phyloP scores from a whole-genome alignment of 1,284 basidiomycete species.

The Boletus sp. region DNA sequence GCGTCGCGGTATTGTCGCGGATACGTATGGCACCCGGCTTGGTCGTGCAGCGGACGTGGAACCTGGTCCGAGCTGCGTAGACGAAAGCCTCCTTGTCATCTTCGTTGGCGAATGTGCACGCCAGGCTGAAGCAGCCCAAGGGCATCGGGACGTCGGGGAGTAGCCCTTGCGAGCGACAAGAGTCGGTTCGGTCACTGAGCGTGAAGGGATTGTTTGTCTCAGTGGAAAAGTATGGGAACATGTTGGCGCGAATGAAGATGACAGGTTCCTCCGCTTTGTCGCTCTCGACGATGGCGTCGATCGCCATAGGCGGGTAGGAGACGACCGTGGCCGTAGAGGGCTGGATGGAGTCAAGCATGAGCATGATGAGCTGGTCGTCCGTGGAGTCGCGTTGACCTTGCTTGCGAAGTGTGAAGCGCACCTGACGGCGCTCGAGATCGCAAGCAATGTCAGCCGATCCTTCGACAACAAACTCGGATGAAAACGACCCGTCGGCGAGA shows the following conservation, averaged over 20 bases:
- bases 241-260: constrained; percentile 26
- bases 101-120: constrained; percentile 27
- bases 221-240: constrained; percentile 23
- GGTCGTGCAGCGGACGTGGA: constrained; percentile 22
- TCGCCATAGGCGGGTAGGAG: constrained; percentile 13
- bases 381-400: constrained; percentile 12
- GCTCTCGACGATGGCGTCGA: constrained; percentile 19
- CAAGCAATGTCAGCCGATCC: constrained; percentile 34
- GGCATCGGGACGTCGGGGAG: constrained; percentile 28
- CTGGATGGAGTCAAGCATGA: not conserved
- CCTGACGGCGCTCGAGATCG: constrained; percentile 27
- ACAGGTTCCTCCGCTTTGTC: constrained; percentile 6
- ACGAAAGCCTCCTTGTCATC: constrained; percentile 29
- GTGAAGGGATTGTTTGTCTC: not conserved
- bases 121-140: constrained; percentile 27
- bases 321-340: constrained; percentile 2
- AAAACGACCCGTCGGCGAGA: constrained; percentile 34
- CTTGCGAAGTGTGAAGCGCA: constrained; percentile 30
- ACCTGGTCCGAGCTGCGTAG: constrained; percentile 21
- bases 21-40: constrained; percentile 9
- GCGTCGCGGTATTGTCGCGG: constrained; percentile 10
- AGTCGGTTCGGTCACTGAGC: not conserved
- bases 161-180: constrained; percentile 28
- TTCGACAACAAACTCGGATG: constrained; percentile 30
- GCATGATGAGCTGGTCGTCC: not conserved